Conservation (phyloP, 371 early-diverging fungal species). For the Mortierella sp. region DNA sequence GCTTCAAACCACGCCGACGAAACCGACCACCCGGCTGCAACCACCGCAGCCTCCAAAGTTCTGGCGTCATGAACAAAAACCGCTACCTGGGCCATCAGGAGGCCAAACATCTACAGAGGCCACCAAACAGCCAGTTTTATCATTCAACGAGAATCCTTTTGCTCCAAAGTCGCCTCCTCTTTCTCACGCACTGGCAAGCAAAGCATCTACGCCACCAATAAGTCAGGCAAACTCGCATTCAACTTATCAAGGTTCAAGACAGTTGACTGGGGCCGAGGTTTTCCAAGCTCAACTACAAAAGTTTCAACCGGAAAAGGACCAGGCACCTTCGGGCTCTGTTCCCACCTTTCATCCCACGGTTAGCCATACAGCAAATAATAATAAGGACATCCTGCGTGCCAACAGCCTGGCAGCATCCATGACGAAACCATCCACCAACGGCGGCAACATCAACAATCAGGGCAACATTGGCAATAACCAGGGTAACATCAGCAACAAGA, state of each 20-base stretch:
- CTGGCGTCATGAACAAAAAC: neutral
- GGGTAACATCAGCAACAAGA: neutral
- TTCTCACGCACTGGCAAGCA: neutral
- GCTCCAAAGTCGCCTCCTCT: neutral
- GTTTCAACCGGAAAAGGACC: too few relatives aligned
- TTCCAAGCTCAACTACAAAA: too few relatives aligned
- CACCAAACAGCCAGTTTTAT: too few relatives aligned
- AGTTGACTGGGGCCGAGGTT: too few relatives aligned
- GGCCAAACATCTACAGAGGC: too few relatives aligned
- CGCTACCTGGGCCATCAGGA: too few relatives aligned
- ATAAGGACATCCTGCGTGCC: slow-evolving; percentile 19
- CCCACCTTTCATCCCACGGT: neutral
- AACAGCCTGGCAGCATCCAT: slow-evolving; percentile 30
- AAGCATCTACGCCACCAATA: neutral
- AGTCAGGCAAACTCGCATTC: neutral
- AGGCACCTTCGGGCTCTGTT: too few relatives aligned
- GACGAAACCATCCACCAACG: neutral
- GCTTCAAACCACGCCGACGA: neutral
- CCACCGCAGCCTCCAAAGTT: neutral
- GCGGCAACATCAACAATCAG: neutral
- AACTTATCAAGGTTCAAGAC: too few relatives aligned
- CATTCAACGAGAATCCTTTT: slow-evolving; percentile 16
- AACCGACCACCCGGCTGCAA: neutral
- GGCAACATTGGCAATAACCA: too few relatives aligned
- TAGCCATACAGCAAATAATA: neutral